These are phyloP conservation scores for Fusarium brevicatenulatum DNA, from an alignment of 2,329 filamentous ascomycete genomes.

Conservation along the genomic window DNA sequence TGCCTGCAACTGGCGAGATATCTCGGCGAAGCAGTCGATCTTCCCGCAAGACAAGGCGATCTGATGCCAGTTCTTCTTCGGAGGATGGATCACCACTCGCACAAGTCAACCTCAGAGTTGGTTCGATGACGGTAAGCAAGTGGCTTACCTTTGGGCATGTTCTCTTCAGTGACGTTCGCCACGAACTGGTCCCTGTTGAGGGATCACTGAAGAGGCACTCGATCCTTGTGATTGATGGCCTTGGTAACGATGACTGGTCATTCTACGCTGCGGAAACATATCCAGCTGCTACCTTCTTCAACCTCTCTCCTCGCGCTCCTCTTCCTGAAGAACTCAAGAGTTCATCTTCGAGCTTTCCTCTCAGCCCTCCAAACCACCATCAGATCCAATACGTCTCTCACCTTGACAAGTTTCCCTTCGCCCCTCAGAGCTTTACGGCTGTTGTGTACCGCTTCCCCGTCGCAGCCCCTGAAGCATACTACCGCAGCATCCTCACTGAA, in stretches of 20 bases:
- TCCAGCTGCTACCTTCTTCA: slow-evolving; percentile 78
- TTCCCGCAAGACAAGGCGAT: slow-evolving; percentile 51
- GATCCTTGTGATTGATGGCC: slow-evolving; percentile 81
- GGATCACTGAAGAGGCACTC: slow-evolving; percentile 60
- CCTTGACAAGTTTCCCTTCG: slow-evolving; percentile 76
- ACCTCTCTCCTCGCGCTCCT: slow-evolving; percentile 71
- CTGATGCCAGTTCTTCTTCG: slow-evolving; percentile 59
- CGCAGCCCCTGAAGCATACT: slow-evolving; percentile 73
- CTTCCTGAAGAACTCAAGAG: slow-evolving; percentile 57
- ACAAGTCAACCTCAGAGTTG: slow-evolving; percentile 80
- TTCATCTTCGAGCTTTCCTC: slow-evolving; percentile 59
- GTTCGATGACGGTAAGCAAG: slow-evolving; percentile 86
- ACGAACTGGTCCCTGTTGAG: slow-evolving; percentile 67
- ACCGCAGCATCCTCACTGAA: slow-evolving; percentile 77
- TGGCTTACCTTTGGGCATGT: slow-evolving; percentile 89
- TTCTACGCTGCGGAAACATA: slow-evolving; percentile 87
- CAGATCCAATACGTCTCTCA: slow-evolving; percentile 76
- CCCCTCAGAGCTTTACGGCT: slow-evolving; percentile 77
- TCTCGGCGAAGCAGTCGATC: slow-evolving; percentile 46
- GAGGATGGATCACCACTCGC: slow-evolving; percentile 71
- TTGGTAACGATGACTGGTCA: slow-evolving; percentile 90
- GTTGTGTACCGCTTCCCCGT: slow-evolving; percentile 82
- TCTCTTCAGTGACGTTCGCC: slow-evolving; percentile 81
- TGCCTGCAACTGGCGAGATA: slow-evolving; percentile 45
- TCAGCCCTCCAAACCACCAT: slow-evolving; percentile 75